Evolutionary conservation across 208 protist species (phyloP).

Genomic region (Acanthamoeba triangularis): DNA sequence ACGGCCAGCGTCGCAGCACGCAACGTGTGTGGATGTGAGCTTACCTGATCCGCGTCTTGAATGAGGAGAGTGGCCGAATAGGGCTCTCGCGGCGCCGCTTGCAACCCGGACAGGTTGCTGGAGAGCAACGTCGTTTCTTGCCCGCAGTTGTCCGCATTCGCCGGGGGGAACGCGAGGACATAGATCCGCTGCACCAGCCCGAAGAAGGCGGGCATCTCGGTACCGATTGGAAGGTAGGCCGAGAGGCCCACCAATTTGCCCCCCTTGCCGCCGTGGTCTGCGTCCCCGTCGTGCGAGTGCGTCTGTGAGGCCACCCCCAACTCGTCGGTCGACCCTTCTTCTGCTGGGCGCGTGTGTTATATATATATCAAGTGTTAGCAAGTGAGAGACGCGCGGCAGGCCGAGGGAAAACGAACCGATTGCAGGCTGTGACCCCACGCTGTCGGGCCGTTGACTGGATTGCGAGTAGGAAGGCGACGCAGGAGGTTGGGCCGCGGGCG

Average conservation of each 20-base stretch:
- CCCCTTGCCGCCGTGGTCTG: background rate
- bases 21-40: background rate
- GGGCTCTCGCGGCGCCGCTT: background rate
- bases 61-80: constrained; percentile 8
- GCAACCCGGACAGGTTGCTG: background rate
- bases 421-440: background rate
- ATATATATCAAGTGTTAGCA: too few relatives aligned
- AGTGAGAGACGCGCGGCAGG: background rate
- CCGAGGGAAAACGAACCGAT: background rate
- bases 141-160: background rate
- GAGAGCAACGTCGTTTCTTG: too few relatives aligned
- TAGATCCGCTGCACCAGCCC: constrained; percentile 5
- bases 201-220: background rate
- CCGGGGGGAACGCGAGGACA: background rate
- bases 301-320: background rate
- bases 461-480: background rate
- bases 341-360: background rate
- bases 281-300: background rate
- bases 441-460: background rate
- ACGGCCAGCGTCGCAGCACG: too few relatives aligned
- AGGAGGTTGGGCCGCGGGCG: background rate
- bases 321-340: background rate
- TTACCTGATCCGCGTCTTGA: background rate
- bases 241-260: background rate
- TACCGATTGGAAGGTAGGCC: background rate